Evolutionary conservation across 106 monocot genomes (phyloP), one percentile per base, ranked within the genome.

Genomic region (Phalaenopsis equestris): DNA sequence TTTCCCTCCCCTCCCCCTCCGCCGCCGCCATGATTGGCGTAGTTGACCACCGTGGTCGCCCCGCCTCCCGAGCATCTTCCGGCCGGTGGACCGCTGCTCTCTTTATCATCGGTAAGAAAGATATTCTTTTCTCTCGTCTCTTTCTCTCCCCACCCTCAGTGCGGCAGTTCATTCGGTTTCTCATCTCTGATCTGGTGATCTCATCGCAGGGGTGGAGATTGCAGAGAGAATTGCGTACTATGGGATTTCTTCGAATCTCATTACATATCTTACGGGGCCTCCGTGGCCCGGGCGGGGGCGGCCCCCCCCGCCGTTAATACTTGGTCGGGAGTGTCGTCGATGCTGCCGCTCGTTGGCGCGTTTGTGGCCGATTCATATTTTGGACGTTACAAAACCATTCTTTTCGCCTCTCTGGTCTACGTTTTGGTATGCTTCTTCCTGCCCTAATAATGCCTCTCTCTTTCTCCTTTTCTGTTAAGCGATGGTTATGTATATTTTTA

Each of bases 201-300:
- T 70, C 70, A 70, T 18, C 75, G 77, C 79, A 91, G 91, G 85
- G 12, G 85, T 87, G 56, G 91, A 91, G 83, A 72, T 91, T 7
- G 81, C 83, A 38, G 91, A 89, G 88, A 81, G 83, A 30, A 83
- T 85, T 77, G 83, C 91, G 1, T 86, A 76, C 76, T 81, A 83
- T 80, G 91, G 91, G 19, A 80, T 91, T 15, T 84, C 86, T 1
- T 77, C 77, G 8, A 91, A 91, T 47, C 87, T 89, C 45, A 89
- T 91, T 18, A 85, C 75, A 55, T 91, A 89, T 81, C 80, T 91
- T 18, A 91, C 91, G 2, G 91, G 89, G 10, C 85, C 86, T 91
- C 48, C 67, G 77, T 37, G 73, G 89, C 70, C 82, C 89, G 18
- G 86, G 91, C 86, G 17, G 24, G 78, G 21, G 88, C 88, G 0